Base-by-base conservation (phyloP, 2,329 filamentous ascomycete species). In the Scortechinia acanthostroma region DNA sequence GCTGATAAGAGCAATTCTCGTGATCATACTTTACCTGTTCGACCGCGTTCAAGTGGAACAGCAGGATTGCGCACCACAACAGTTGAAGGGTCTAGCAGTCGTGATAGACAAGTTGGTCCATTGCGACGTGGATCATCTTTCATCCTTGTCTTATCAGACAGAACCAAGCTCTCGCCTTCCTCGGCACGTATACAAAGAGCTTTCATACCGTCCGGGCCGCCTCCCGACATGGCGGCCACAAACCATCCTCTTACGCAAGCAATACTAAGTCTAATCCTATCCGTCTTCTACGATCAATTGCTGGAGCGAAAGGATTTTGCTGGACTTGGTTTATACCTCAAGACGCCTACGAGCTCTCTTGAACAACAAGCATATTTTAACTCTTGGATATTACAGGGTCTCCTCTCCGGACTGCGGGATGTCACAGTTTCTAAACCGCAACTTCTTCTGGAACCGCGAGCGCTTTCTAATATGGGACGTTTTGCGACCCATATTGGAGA, bases 361-460 rank as follows among this genome's bases (percentile, higher is more conserved):
- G 93, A 97, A 58, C 90, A 97, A 53, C 91, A 96, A 55, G 89
- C 90, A 0, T 95, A 91, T 59, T 96, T 98, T 52, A 89, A 95
- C 58, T 95, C 93, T 0, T 96, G 91, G 57, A 69, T 97, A 2
- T 69, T 97, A 17, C 79, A 83, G 21, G 85, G 84, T 51, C 81
- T 87, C 0, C 76, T 96, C 42, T 75, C 80, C 2, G 79, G 86
- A 22, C 66, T 95, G 15, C 77, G 78, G 23, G 86, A 77, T 47
- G 73, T 79, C 19, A 73, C 97, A 5, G 80, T 88, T 48, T 65
- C 84, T 2, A 78, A 91, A 50, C 80, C 87, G 54, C 80, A 83
- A 46, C 66, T 84, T 0, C 71, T 97, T 2, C 77, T 80, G 46
- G 91, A 97, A 58, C 88, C 93, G 1, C 82, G 85, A 48, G 77